Base-by-base conservation (phyloP, 2,329 filamentous ascomycete genomes). In the Cladosporium sp. region DNA sequence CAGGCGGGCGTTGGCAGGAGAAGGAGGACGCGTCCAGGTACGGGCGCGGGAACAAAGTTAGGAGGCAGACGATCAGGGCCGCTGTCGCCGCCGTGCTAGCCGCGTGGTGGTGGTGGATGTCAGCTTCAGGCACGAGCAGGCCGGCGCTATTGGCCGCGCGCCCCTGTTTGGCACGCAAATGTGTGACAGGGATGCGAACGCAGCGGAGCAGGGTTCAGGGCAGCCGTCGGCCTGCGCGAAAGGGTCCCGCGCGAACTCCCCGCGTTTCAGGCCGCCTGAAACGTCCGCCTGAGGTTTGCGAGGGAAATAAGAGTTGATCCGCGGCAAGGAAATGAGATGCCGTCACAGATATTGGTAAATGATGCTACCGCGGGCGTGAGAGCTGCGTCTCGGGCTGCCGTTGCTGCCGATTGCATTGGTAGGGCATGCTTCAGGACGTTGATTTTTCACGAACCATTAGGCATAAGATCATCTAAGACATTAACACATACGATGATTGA, bases 131-230 rank as follows among this genome's bases (percentile, higher is more conserved):
- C 48, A 43, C 48, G 46, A 49, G 38, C 46, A 38, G n/a, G 35
- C 4, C 11, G 16, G 6, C 40, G 14, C 40, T 11, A 50, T 50
- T 50, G 48, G 48, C 42, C 32, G 48, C 19, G 40, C 16, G 48
- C 48, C 48, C 48, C 48, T 50, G 48, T 43, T 43, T 49, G 48
- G 48, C 48, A 50, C 43, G 48, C 48, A 50, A 43, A 16, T 40
- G 33, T 32, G 46, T 16, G 22, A 32, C 46, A 49, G 46, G 46
- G 46, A 49, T 49, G 46, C 35, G 16, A 14, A 35, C n/a, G 18
- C 31, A n/a, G 33, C 14, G 22, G 22, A 28, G 22, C 22, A 28
- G 22, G 22, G 22, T 28, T 28, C 22, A 28, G 22, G 22, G 22
- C 22, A 28, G 22, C 22, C 7, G 22, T 28, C 22, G 22, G 22